A percentile compares a stretch with the other conserved stretches of the same genome.
phyloP scores from a whole-genome alignment of 2,329 filamentous ascomycete species.

The Ophiostoma montium region DNA sequence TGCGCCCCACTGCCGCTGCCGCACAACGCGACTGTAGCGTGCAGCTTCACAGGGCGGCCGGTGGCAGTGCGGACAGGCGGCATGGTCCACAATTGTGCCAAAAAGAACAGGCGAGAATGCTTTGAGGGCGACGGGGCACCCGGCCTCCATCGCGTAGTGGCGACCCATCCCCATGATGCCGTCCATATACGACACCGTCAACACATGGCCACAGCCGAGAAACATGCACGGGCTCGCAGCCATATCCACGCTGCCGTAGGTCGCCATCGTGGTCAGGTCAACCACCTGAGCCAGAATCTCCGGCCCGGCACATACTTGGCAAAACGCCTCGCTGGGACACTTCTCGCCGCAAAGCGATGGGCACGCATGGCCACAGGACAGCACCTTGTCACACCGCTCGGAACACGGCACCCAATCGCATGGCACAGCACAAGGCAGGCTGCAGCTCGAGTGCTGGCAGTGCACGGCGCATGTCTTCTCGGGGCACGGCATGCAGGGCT shows the following conservation, averaged over 20 bases:
- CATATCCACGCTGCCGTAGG: conserved; percentile 44
- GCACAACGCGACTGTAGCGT: conserved; percentile 48
- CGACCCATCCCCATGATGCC: conserved; percentile 39
- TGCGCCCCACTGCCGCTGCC: conserved; percentile 46
- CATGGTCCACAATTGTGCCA: conserved; percentile 1
- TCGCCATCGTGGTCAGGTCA: conserved; percentile 39
- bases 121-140: conserved; percentile 18
- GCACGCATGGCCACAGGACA: conserved; percentile 48
- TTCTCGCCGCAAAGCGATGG: conserved; percentile 50
- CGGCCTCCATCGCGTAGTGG: conserved; percentile 30
- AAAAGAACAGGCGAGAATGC: neutral
- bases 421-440: conserved; percentile 42
- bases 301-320: conserved; percentile 38
- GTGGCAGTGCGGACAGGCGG: conserved; percentile 43
- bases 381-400: conserved; percentile 35
- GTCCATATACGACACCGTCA: conserved; percentile 47
- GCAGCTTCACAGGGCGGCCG: conserved; percentile 28
- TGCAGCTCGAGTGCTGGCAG: conserved; percentile 35
- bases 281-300: conserved; percentile 26
- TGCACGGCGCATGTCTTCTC: conserved; percentile 36
- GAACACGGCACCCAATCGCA: conserved; percentile 55
- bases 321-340: conserved; percentile 39
- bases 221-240: conserved; percentile 48
- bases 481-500: conserved; percentile 48
- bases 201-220: conserved; percentile 48